phyloP scores from a whole-genome alignment of 495 filamentous ascomycete species.

The Penicillium ucsense region DNA sequence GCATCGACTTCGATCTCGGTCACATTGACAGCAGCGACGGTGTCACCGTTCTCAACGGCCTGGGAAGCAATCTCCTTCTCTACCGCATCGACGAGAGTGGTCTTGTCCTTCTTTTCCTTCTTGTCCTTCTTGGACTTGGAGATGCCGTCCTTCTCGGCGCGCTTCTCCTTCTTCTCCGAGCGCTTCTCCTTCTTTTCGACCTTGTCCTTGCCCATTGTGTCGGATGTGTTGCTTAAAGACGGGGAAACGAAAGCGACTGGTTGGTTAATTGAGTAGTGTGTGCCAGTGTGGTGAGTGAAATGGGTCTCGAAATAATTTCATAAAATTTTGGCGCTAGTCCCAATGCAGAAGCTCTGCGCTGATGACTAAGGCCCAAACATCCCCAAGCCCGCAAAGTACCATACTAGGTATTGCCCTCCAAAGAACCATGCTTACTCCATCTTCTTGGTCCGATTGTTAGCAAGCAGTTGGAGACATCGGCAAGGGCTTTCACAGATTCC shows the following conservation, averaged over 20 bases:
- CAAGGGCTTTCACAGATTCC: no score
- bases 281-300: slow-evolving; percentile 16
- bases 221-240: slow-evolving; percentile 10
- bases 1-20: slow-evolving; percentile 37
- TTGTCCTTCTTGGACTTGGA: slow-evolving; percentile 54
- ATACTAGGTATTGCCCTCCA: no score
- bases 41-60: slow-evolving; percentile 42
- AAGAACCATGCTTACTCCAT: no score
- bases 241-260: slow-evolving; percentile 9
- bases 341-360: slow-evolving; percentile 7
- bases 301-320: slow-evolving; percentile 34
- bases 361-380: slow-evolving; percentile 31
- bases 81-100: slow-evolving; percentile 47
- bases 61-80: slow-evolving; percentile 52
- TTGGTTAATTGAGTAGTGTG: slow-evolving; percentile 15
- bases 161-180: slow-evolving; percentile 73
- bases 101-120: slow-evolving; percentile 66
- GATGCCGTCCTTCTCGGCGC: slow-evolving; percentile 65
- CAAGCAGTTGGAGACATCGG: no score
- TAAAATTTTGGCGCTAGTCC: slow-evolving; percentile 37
- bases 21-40: slow-evolving; percentile 30
- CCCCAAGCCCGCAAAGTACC: neutral
- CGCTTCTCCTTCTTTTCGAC: slow-evolving; percentile 61
- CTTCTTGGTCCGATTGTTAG: no score
- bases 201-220: slow-evolving; percentile 46